phyloP scores from a whole-genome alignment of 73 alveolate species.

The Diophrys appendiculata region DNA sequence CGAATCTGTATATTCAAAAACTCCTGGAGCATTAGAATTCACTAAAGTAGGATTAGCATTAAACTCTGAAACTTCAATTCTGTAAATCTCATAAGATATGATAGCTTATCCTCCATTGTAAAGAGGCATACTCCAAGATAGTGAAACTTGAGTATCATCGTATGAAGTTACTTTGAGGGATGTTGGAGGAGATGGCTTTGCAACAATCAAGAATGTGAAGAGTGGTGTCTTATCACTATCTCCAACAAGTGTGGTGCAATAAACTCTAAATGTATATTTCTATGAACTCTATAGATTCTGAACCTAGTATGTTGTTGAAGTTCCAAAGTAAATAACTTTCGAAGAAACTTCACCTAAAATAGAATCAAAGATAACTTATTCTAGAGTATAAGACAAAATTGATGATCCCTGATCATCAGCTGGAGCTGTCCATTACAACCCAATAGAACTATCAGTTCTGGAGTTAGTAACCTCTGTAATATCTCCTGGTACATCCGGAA shows the following conservation, averaged over 20 bases:
- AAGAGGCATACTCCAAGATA: constrained; percentile 74
- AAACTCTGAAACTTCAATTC: constrained; percentile 30
- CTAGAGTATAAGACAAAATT: constrained; percentile 61
- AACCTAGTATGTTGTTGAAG: constrained; percentile 32
- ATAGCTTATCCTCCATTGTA: constrained; percentile 60
- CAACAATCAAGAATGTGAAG: constrained; percentile 49
- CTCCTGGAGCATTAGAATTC: constrained; percentile 21
- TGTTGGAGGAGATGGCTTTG: constrained; percentile 69
- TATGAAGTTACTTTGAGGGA: constrained; percentile 30
- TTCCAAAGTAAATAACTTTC: constrained; percentile 52
- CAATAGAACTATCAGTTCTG: constrained; percentile 39
- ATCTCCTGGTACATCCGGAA: constrained; percentile 64
- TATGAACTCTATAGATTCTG: constrained; percentile 55
- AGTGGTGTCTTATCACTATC: constrained; percentile 42
- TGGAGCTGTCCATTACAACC: constrained; percentile 69
- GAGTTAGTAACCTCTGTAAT: constrained; percentile 43
- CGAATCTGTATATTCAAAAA: constrained; percentile 45
- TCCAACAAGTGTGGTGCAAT: constrained; percentile 66
- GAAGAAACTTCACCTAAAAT: constrained; percentile 26
- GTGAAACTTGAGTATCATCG: constrained; percentile 37
- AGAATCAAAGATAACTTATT: constrained; percentile 30
- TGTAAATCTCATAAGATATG: constrained; percentile 49
- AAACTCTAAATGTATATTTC: constrained; percentile 51
- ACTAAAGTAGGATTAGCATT: constrained; percentile 22
- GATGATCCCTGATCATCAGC: constrained; percentile 64